Evolutionary conservation across 2,329 filamentous ascomycete genomes (phyloP), one percentile per base, ranked within the genome.

Genomic region (Venturia pyrina): DNA sequence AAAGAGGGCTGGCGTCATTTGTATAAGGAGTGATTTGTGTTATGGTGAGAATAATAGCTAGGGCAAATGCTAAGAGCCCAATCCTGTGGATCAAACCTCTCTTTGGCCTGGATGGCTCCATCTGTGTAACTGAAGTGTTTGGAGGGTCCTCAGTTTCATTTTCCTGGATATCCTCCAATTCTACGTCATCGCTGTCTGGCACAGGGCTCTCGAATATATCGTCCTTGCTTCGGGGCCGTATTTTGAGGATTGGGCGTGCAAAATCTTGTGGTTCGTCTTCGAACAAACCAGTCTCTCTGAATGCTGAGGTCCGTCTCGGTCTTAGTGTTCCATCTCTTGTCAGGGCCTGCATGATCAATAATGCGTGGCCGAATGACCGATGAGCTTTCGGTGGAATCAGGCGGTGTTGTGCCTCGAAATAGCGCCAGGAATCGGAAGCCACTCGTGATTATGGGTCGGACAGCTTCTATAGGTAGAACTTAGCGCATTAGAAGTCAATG

Each of bases 141-240:
- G 13, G 8, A 46, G 21, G 28, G 4, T 41, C 63, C 10, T 65
- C 63, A 17, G 13, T 32, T 17, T 65, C 50, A 61, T 60, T 28
- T 50, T 63, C 50, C 24, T 40, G 37, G 10, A 65, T 63, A 64
- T 62, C 62, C 61, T 69, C 67, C 61, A 65, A 69, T 66, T 71
- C 66, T 46, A 44, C 15, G 62, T 70, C 68, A 63, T 69, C 65
- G 28, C 19, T 37, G 7, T 59, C 28, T 10, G 28, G 15, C 44
- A 69, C 68, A 41, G 70, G 67, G 17, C 69, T 66, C 41, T 72
- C 67, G 57, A 69, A 69, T 44, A 73, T 69, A 64, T 73, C 71
- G 67, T 72, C 69, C 56, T 69, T 67, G 66, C 69, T 73, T n/a
- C 69, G 69, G 63, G 71, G 73, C 17, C 71, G 70, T 34, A 73